These are phyloP conservation scores for Ocimum tenuiflorum DNA, from an alignment of 257 asterid species.

Conservation along the genomic window DNA sequence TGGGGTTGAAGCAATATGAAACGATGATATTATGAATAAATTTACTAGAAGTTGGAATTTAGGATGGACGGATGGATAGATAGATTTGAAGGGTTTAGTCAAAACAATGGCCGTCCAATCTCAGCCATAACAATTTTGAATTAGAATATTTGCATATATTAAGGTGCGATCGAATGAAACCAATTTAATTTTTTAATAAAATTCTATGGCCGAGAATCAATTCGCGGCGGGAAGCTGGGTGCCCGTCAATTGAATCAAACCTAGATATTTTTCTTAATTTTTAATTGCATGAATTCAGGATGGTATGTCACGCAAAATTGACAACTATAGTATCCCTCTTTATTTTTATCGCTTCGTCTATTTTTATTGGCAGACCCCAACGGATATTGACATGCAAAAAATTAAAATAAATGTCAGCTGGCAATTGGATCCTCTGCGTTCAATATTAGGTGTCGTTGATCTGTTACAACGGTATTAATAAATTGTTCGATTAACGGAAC, in stretches of 20 bases:
- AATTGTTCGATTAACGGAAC: too few species aligned
- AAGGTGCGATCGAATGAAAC: background rate
- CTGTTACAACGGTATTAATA: too few species aligned
- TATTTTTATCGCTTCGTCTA: background rate
- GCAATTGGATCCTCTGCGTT: too few species aligned
- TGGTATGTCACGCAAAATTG: background rate
- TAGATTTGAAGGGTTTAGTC: background rate
- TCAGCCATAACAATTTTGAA: background rate
- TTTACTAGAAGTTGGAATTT: too few species aligned
- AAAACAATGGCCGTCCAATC: conserved; percentile 3
- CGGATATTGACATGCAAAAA: too few species aligned
- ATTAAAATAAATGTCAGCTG: too few species aligned
- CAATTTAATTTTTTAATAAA: background rate
- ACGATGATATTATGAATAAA: too few species aligned
- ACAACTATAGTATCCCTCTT: background rate
- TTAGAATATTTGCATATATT: background rate
- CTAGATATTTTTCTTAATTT: conserved; percentile 12
- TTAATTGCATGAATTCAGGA: background rate
- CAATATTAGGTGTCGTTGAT: too few species aligned
- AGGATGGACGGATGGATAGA: too few species aligned
- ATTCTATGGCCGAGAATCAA: conserved; percentile 38
- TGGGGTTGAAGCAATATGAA: background rate
- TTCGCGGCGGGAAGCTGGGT: conserved; percentile 20
- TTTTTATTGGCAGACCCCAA: too few species aligned
- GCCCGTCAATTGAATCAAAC: background rate